Percentiles rank a stretch among this genome's conserved stretches.
Evolutionary conservation across 805 yeast genomes (phyloP).

Genomic region (Hagleromyces aurorensis): DNA sequence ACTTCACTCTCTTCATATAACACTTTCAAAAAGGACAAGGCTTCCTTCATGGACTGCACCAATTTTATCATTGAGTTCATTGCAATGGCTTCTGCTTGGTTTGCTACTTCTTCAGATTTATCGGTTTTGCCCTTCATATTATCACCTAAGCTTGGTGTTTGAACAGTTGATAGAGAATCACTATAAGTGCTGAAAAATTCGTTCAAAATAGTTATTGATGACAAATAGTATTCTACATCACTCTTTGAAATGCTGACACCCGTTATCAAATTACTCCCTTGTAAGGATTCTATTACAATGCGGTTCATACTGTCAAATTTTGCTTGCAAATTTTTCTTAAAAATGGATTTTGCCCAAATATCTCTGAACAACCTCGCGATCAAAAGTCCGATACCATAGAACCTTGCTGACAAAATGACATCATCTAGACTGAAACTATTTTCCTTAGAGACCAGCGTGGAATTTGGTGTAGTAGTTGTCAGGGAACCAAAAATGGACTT

Average conservation of each 20-base stretch:
- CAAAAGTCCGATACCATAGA: slow-evolving; percentile 77
- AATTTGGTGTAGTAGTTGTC: slow-evolving; percentile 9
- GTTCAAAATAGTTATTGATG: slow-evolving; percentile 59
- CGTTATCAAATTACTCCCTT: slow-evolving; percentile 15
- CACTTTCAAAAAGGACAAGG: slow-evolving; percentile 78
- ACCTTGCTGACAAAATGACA: slow-evolving; percentile 85
- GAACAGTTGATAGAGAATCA: slow-evolving; percentile 30
- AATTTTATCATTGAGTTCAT: slow-evolving; percentile 69
- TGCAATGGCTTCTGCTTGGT: slow-evolving; percentile 88
- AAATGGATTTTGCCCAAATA: slow-evolving; percentile 70
- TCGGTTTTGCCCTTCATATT: slow-evolving; percentile 19
- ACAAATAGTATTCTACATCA: slow-evolving; percentile 60
- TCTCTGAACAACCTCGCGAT: slow-evolving; percentile 72
- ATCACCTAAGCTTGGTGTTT: slow-evolving; percentile 33
- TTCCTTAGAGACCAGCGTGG: slow-evolving; percentile 11
- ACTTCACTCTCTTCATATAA: slow-evolving; percentile 61
- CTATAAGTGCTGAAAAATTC: slow-evolving; percentile 65
- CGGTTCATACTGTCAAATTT: slow-evolving; percentile 8
- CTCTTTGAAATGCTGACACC: slow-evolving; percentile 25
- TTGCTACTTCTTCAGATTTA: slow-evolving; percentile 52
- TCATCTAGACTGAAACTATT: slow-evolving; percentile 44
- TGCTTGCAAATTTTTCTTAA: slow-evolving; percentile 32
- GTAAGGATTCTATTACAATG: slow-evolving; percentile 21
- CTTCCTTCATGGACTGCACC: slow-evolving; percentile 75
- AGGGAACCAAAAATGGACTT: slow-evolving; percentile 6